Evolutionary conservation across 106 monocot genomes (phyloP).

Genomic region (Vanilla planifolia): DNA sequence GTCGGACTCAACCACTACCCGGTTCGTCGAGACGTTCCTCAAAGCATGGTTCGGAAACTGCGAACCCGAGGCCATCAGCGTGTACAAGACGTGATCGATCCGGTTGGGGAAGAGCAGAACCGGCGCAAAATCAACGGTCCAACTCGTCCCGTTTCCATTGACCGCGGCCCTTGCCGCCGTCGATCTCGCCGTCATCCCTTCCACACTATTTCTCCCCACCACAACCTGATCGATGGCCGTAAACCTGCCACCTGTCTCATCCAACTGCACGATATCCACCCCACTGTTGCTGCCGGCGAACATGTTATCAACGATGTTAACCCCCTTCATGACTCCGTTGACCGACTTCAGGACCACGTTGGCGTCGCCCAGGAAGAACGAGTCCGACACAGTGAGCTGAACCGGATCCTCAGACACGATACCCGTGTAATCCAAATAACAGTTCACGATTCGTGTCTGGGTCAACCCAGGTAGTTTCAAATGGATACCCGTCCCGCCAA

Average conservation of each 20-base stretch:
- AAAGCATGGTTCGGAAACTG: conserved; percentile 31
- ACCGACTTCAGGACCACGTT: conserved; percentile 36
- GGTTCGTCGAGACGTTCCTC: conserved; percentile 29
- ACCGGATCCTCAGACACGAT: conserved; percentile 49
- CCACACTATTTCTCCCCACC: conserved; percentile 27
- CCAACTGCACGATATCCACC: conserved; percentile 18
- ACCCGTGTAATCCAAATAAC: conserved; percentile 47
- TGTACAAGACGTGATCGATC: conserved; percentile 46
- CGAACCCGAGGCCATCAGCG: conserved; percentile 6
- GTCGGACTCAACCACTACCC: conserved; percentile 39
- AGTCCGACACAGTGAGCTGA: conserved; percentile 24
- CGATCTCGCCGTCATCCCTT: conserved; percentile 24
- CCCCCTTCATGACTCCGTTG: conserved; percentile 18
- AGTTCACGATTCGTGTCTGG: conserved; percentile 47
- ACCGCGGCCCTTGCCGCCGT: conserved; percentile 21
- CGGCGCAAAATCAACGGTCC: conserved; percentile 31
- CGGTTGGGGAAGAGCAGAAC: conserved; percentile 30
- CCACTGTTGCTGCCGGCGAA: conserved; percentile 27
- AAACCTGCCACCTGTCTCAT: conserved; percentile 18
- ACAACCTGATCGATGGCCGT: conserved; percentile 30
- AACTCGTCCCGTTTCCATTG: conserved; percentile 21
- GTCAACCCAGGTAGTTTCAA: conserved; percentile 21
- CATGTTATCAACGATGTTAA: conserved; percentile 40
- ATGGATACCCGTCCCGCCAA: conserved; percentile 43
- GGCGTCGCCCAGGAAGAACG: conserved; percentile 44